Evolutionary conservation across 345 rosid genomes (phyloP), one percentile per base, ranked within the genome.

Genomic region (Bruguiera gymnorhiza): DNA sequence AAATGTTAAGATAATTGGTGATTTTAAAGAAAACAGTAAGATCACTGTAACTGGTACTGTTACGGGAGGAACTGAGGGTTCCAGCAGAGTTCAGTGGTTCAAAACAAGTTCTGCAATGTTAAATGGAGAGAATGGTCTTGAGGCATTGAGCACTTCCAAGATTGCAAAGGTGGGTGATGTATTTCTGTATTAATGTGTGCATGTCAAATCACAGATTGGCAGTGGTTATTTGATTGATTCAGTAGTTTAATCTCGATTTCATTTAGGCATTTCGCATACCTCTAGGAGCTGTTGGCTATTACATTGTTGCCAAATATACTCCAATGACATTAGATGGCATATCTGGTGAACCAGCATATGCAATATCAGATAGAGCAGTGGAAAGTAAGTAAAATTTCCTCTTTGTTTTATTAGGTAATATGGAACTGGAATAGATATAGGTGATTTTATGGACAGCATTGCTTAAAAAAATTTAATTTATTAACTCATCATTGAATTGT

Each of bases 41-140:
- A 73, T 91, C 73, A 89, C 95, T 53, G 92, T 89, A 70, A 85
- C 85, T 30, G 97, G 97, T 61, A 68, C 50, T 78, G 95, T 91
- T 75, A 85, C 90, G 27, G 96, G 98, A 68, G 98, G 98, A 78
- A 82, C 90, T 70, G 98, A 94, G 83, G 86, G 86, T 83, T 89
- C 93, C 37, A 94, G 98, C 82, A 89, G 86, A 85, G 97, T 94
- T 71, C 98, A 94, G 65, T 94, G 98, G 98, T 89, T 89, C 76
- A 91, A 89, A 83, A 78, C 89, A 43, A 83, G 67, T 67, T 88
- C 84, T 70, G 79, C 89, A 37, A 63, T 34, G 53, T 70, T 89
- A 52, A 82, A 82, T 78, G 86, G 79, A 67, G 88, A 81, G 75
- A 81, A 81, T 78, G 80, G 77, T 74, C 95, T 94, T 79, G 97